These are phyloP conservation scores for Neonectria neomacrospora DNA, from an alignment of 2,329 filamentous ascomycete genomes.

Conservation along the genomic window DNA sequence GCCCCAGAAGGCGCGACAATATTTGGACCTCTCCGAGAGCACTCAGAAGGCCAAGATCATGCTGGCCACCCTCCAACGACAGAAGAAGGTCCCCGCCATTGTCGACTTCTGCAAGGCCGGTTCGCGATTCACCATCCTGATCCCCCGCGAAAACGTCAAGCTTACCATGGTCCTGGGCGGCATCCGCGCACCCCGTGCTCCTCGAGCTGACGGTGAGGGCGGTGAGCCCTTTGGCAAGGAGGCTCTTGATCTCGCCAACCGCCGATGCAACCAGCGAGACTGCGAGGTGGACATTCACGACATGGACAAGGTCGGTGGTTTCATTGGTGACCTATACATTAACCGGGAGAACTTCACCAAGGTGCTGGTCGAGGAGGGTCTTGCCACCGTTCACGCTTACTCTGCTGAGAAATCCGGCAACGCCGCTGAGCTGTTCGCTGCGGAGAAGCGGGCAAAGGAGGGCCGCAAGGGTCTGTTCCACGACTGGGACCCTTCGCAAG, in stretches of 20 bases:
- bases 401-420: conserved; percentile 97
- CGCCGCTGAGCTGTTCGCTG: conserved; percentile 84
- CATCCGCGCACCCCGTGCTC: conserved; percentile 89
- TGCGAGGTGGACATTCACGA: conserved; percentile 96
- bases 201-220: conserved; percentile 77
- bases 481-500: conserved; percentile 91
- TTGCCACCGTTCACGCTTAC: conserved; percentile 92
- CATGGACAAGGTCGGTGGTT: conserved; percentile 95
- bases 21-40: conserved; percentile 90
- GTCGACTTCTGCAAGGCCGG: conserved; percentile 99
- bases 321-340: conserved; percentile 94
- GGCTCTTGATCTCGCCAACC: conserved; percentile 90
- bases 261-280: conserved; percentile 90
- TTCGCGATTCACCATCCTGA: conserved; percentile 89
- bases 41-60: conserved; percentile 96
- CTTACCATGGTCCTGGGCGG: conserved; percentile 94
- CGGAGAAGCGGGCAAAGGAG: conserved; percentile 91
- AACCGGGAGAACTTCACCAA: conserved; percentile 97
- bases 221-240: conserved; percentile 96
- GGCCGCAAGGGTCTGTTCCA: conserved; percentile 90
- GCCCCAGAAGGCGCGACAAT: conserved; percentile 82
- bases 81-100: conserved; percentile 91
- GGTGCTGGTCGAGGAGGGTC: conserved; percentile 89
- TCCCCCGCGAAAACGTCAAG: conserved; percentile 93
- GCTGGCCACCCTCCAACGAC: conserved; percentile 84